Conservation (phyloP, 352 stramenopile species). For the Pythium vanterpoolii region DNA sequence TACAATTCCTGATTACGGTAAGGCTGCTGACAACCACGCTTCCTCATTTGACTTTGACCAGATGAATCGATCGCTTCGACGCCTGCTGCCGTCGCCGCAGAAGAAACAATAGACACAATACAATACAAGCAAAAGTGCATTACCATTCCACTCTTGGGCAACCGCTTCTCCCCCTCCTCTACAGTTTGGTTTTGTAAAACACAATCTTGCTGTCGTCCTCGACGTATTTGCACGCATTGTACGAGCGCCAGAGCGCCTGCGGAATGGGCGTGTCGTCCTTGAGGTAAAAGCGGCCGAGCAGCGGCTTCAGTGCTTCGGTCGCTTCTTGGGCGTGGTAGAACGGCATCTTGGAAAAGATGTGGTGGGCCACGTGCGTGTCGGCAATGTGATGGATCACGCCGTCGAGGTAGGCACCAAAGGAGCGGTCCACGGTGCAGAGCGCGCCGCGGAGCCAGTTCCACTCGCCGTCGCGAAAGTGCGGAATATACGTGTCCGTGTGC, state of each 20-base stretch:
- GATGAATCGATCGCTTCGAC: neutral
- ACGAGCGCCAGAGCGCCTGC: conserved; percentile 90
- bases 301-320: conserved; percentile 91
- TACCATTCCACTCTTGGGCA: neutral
- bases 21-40: no score
- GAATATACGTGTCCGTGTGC: conserved; percentile 97
- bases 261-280: conserved; percentile 91
- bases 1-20: neutral
- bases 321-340: conserved; percentile 98
- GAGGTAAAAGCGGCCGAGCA: conserved; percentile 95
- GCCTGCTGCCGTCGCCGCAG: neutral
- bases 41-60: neutral
- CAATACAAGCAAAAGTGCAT: neutral
- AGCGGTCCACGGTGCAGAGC: conserved; percentile 97
- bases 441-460: conserved; percentile 97
- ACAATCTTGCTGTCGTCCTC: conserved; percentile 90
- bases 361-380: conserved; percentile 97
- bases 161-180: neutral
- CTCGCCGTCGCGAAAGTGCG: conserved; percentile 92
- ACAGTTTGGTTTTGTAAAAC: conserved; percentile 86
- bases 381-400: conserved; percentile 97
- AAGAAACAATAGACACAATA: neutral
- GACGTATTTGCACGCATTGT: conserved; percentile 93
- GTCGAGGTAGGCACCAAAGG: conserved; percentile 95
- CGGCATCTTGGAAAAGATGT: conserved; percentile 99